These are phyloP conservation scores for Lobosporangium transversale DNA, from an alignment of 192 early-diverging fungal species.

Conservation along the genomic window DNA sequence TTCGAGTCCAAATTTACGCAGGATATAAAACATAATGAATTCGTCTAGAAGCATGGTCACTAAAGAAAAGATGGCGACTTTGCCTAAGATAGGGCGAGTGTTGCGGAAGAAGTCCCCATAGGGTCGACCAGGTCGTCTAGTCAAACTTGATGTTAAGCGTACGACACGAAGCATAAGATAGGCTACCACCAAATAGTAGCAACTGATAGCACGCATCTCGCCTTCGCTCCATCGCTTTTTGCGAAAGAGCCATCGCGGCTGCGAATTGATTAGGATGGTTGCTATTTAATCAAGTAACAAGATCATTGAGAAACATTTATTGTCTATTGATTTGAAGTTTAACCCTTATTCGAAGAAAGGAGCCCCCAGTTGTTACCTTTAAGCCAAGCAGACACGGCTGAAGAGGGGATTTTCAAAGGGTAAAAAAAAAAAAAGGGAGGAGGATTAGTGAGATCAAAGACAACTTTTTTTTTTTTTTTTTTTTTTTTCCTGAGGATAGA, in stretches of 20 bases:
- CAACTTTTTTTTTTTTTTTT: neutral
- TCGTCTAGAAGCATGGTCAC: conserved; percentile 46
- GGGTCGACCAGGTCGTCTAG: conserved; percentile 43
- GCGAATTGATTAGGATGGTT: conserved; percentile 51
- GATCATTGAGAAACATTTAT: too few species aligned
- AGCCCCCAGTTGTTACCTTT: conserved; percentile 46
- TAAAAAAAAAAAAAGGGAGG: neutral
- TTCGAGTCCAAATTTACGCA: conserved; percentile 51
- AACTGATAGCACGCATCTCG: conserved; percentile 51
- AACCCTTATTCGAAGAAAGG: too few species aligned
- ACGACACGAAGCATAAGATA: conserved; percentile 51
- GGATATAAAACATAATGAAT: conserved; percentile 53
- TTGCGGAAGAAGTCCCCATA: conserved; percentile 52
- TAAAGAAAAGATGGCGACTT: conserved; percentile 36
- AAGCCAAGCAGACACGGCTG: conserved; percentile 50
- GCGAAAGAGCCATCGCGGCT: conserved; percentile 51
- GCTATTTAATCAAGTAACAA: too few species aligned
- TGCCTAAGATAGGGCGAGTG: conserved; percentile 39
- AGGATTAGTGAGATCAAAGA: neutral
- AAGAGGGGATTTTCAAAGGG: neutral
- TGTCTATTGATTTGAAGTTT: too few species aligned
- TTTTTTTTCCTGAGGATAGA: too few species aligned
- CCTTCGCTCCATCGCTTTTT: conserved; percentile 51
- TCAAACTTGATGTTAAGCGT: conserved; percentile 33
- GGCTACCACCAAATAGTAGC: conserved; percentile 47